Evolutionary conservation across 2,329 filamentous ascomycete genomes (phyloP).

Genomic region (Fusarium continuum): DNA sequence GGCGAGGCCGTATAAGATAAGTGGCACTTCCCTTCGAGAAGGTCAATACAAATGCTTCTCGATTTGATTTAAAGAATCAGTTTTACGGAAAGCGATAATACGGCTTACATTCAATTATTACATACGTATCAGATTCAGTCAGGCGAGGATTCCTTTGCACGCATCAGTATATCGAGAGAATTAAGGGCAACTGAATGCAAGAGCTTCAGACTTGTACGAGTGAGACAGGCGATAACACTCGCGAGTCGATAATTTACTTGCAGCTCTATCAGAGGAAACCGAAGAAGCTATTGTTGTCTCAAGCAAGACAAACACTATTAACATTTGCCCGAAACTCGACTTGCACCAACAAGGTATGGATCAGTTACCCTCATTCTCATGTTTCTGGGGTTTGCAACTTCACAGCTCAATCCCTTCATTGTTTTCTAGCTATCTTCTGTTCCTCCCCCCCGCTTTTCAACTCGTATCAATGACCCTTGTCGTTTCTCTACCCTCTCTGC

Average conservation of each 20-base stretch:
- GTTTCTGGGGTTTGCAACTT: not conserved
- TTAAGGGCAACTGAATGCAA: constrained; percentile 18
- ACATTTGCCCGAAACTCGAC: not conserved
- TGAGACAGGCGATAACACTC: constrained; percentile 34
- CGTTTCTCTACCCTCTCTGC: constrained; percentile 5
- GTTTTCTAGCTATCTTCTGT: not conserved
- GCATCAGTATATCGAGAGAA: constrained; percentile 21
- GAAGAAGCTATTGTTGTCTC: constrained; percentile 15
- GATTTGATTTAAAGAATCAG: not conserved
- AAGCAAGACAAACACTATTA: not conserved
- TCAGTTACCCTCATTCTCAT: not conserved
- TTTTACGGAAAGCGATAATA: not conserved
- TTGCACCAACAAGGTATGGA: constrained; percentile 11
- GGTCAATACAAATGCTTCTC: not conserved
- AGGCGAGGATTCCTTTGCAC: constrained; percentile 18
- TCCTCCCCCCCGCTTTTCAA: constrained; percentile 8
- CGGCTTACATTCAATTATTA: not conserved
- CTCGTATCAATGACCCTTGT: constrained; percentile 14
- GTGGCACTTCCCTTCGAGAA: constrained; percentile 25
- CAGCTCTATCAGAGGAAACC: constrained; percentile 15
- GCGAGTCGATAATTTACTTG: constrained; percentile 25
- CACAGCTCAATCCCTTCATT: not conserved
- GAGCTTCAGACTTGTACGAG: constrained; percentile 24
- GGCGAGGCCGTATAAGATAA: constrained; percentile 38
- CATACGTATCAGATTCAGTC: not conserved